Percentiles rank a stretch among this genome's conserved stretches.
phyloP scores from a whole-genome alignment of 371 early-diverging fungal species.

The Mortierella sp. region DNA sequence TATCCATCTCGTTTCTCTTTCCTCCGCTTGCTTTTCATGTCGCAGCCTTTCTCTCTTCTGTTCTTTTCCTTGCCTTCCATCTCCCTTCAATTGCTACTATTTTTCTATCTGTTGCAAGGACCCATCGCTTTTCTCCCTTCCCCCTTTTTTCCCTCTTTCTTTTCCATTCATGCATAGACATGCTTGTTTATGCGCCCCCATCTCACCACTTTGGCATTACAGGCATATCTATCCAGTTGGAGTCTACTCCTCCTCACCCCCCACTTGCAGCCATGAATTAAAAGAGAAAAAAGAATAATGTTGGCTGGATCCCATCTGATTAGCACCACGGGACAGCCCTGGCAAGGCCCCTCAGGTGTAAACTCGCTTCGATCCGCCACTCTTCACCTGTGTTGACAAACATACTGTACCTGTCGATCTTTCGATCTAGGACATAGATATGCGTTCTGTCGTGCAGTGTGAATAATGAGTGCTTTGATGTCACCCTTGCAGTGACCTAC shows the following conservation, averaged over 20 bases:
- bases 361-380: slow-evolving; percentile 9
- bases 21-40: neutral
- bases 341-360: slow-evolving; percentile 13
- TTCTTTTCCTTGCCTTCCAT: too few relatives aligned
- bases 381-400: neutral
- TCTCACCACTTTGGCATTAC: neutral
- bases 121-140: neutral
- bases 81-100: neutral
- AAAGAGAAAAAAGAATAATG: neutral
- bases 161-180: neutral
- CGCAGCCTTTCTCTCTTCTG: too few relatives aligned
- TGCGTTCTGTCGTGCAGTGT: neutral
- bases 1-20: neutral
- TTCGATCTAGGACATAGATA: neutral
- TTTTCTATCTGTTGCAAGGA: too few relatives aligned
- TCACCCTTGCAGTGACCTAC: neutral
- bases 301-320: slow-evolving; percentile 9
- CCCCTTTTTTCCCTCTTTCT: neutral
- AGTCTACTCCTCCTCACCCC: too few relatives aligned
- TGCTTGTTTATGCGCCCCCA: neutral
- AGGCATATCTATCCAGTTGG: too few relatives aligned
- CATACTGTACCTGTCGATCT: neutral
- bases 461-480: neutral
- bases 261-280: neutral
- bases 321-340: slow-evolving; percentile 11